Evolutionary conservation across 495 filamentous ascomycete species (phyloP).

Genomic region (Annulohypoxylon nitens): DNA sequence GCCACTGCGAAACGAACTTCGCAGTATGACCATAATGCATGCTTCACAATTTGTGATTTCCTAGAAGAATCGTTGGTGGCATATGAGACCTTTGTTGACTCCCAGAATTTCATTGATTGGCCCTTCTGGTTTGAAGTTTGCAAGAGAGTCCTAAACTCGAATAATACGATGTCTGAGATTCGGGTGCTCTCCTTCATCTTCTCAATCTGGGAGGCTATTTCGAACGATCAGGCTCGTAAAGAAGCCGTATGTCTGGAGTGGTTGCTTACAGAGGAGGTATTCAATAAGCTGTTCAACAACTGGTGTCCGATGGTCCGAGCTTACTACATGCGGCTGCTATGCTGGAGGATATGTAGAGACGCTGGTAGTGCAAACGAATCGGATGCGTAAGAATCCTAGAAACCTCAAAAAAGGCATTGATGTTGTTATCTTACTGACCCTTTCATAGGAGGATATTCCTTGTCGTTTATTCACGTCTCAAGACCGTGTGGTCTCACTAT

Average conservation of each 20-base stretch:
- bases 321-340: conserved; percentile 93
- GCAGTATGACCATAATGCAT: conserved; percentile 86
- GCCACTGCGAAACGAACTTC: conserved; percentile 81
- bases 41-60: conserved; percentile 93
- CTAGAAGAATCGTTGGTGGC: conserved; percentile 76
- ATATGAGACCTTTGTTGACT: conserved; percentile 52
- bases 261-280: conserved; percentile 81
- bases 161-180: conserved; percentile 95
- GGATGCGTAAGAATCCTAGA: conserved; percentile 71
- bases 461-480: conserved; percentile 75
- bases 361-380: conserved; percentile 73
- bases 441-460: conserved; percentile 73
- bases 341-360: conserved; percentile 90
- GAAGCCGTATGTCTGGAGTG: conserved; percentile 80
- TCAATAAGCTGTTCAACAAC: conserved; percentile 90
- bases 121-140: conserved; percentile 90
- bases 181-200: conserved; percentile 89
- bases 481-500: conserved; percentile 83
- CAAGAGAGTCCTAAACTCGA: conserved; percentile 84
- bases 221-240: conserved; percentile 75
- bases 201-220: conserved; percentile 81
- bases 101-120: conserved; percentile 75
- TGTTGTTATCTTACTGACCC: conserved; percentile 26
- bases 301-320: conserved; percentile 99
- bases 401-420: neutral